Evolutionary conservation across 805 yeast species (phyloP), one percentile per base, ranked within the genome.

Genomic region (Nakazawaea laoshanensis): DNA sequence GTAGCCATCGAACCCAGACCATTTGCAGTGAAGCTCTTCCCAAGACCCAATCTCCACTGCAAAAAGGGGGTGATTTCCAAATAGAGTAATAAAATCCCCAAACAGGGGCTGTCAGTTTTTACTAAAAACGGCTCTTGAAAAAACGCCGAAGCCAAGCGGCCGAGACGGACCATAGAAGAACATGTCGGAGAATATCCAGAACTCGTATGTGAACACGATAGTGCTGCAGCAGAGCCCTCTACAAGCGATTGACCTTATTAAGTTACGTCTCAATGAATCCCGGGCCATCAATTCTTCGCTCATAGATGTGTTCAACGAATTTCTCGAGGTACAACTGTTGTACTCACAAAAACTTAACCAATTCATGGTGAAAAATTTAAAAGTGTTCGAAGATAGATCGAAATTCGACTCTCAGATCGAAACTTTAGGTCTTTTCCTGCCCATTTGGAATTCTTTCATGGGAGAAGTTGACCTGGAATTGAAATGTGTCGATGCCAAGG

Each of bases 1-100:
- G 70, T 78, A 18, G 77, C 81, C 1, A 67, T 80, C 30, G 85
- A 77, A 39, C 86, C 86, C 0, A 52, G 47, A 12, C 52, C 52
- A 3, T 72, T 57, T 41, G 45, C 54, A 16, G 52, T 70, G 1
- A 37, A 47, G 3, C 49, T 64, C n/a, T n/a, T n/a, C n/a, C n/a
- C n/a, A n/a, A n/a, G n/a, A n/a, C n/a, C n/a, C n/a, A n/a, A n/a
- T n/a, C n/a, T n/a, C n/a, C n/a, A n/a, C n/a, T n/a, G n/a, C n/a
- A 7, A 8, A 12, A 24, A 24, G n/a, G 26, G 7, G 26, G n/a
- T 24, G 7, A n/a, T n/a, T n/a, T n/a, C n/a, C n/a, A n/a, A n/a
- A n/a, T n/a, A n/a, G n/a, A n/a, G n/a, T n/a, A n/a, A n/a, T n/a
- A n/a, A n/a, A n/a, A n/a, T n/a, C n/a, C n/a, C n/a, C n/a, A n/a